Percentiles rank a stretch among this genome's conserved stretches.
Conservation (phyloP, 148 eudicot species). For the Vaccinium vitisidaea region DNA sequence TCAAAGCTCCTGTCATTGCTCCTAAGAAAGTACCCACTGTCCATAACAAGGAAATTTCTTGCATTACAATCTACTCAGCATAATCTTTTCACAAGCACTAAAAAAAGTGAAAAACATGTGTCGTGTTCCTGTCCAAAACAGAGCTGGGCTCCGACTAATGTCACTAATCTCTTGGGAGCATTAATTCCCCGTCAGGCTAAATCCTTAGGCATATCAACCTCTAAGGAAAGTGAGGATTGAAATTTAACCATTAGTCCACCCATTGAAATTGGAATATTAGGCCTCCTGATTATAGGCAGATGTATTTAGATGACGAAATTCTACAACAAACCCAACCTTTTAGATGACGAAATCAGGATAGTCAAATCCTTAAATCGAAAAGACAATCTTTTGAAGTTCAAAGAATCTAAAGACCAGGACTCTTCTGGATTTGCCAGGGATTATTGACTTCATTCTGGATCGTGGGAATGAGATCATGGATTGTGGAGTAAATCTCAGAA, state of each 20-base stretch:
- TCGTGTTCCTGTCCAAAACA: not conserved
- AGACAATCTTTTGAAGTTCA: not conserved
- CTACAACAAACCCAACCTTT: not conserved
- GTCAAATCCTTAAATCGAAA: too few species aligned
- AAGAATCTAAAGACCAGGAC: not conserved
- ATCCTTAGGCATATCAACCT: not conserved
- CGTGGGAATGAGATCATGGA: not conserved
- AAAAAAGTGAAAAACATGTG: not conserved
- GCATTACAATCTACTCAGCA: not conserved
- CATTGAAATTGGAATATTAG: not conserved
- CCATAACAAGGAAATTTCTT: slow-evolving; percentile 18
- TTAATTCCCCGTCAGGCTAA: not conserved
- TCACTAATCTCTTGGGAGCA: too few species aligned
- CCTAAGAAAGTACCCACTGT: slow-evolving; percentile 96
- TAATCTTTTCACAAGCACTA: not conserved
- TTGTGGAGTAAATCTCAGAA: not conserved
- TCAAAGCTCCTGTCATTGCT: slow-evolving; percentile 95
- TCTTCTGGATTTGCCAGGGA: not conserved
- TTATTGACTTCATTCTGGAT: not conserved
- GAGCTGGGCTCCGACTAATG: not conserved
- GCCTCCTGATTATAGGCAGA: not conserved
- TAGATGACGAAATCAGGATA: not conserved
- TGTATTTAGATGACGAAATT: not conserved
- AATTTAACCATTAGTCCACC: not conserved
- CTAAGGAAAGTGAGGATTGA: not conserved